Percentiles rank a stretch among this genome's conserved stretches.
Conservation (phyloP, 164 flowering plant genomes). For the Annona squamosa region DNA sequence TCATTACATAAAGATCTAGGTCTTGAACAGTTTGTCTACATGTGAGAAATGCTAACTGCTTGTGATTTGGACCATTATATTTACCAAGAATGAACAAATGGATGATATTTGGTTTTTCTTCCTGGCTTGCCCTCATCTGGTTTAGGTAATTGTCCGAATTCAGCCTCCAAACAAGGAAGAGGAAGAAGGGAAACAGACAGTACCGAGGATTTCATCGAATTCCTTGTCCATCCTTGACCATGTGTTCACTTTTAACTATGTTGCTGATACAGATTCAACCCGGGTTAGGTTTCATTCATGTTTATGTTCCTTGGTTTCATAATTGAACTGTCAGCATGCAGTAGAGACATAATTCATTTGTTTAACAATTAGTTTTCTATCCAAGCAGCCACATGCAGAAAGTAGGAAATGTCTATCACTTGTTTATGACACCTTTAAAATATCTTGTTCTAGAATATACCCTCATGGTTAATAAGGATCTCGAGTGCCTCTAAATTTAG, state of each 20-base stretch:
- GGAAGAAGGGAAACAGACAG: slow-evolving; percentile 60
- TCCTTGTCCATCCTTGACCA: slow-evolving; percentile 71
- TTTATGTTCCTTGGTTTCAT: not conserved
- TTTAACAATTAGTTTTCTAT: too few relatives aligned
- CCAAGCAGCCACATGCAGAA: too few relatives aligned
- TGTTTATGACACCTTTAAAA: too few relatives aligned
- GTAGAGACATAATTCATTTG: too few relatives aligned
- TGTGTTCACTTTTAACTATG: slow-evolving; percentile 72
- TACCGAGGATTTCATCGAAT: slow-evolving; percentile 52
- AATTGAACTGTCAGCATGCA: too few relatives aligned
- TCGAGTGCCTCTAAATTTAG: too few relatives aligned
- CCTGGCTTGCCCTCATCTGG: not conserved
- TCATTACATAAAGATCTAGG: not conserved
- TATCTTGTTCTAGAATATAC: too few relatives aligned
- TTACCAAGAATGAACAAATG: not conserved
- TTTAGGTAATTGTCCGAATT: slow-evolving; percentile 79
- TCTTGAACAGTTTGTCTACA: not conserved
- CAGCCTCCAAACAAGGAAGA: slow-evolving; percentile 62
- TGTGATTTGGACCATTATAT: not conserved
- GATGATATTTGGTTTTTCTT: not conserved
- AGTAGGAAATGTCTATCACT: too few relatives aligned
- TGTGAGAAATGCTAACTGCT: not conserved
- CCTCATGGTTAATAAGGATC: too few relatives aligned
- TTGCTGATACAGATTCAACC: slow-evolving; percentile 57
- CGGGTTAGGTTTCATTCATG: slow-evolving; percentile 41